Base-by-base conservation (phyloP, 257 asterid genomes). In the Solanum phureja region DNA sequence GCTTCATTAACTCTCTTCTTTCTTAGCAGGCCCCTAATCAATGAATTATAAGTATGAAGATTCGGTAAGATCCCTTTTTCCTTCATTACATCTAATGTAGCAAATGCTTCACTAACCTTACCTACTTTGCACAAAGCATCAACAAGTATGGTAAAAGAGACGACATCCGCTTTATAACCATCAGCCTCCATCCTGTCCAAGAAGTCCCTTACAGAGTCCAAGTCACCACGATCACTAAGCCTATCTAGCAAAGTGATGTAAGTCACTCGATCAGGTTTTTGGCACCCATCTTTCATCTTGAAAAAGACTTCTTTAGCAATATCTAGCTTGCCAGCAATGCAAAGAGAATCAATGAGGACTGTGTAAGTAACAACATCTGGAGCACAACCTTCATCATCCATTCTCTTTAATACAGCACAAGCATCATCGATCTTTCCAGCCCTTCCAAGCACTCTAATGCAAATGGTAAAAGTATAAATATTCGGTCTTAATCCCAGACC, bases 291-390 rank as follows among this genome's bases (percentile, higher is more conserved):
- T 92, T 90, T 97, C 99, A 97, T 94, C 93, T 94, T 93, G 91
- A 12, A 68, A 84, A 97, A 95, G 68, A 97, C 93, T 76, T 93
- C 95, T 87, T 92, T 95, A 29, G 99, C 99, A 52, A 87, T 75
- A 56, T 90, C 96, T 87, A 95, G 91, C 88, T 95, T 94, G 27
- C 98, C 99, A 18, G 98, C 98, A 92, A 93, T 93, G 88, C 98
- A 97, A 81, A 97, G 98, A 46, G 99, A 98, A 90, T 95, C 99
- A 86, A 97, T 93, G 42, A 97, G 96, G 81, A 97, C 99, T 0
- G 99, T 97, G 87, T 94, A 95, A 33, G 99, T 97, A 72, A 95
- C 93, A 37, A 95, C 99, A 92, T 97, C 99, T 49, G 99, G 96
- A 37, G 95, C 91, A 92, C 99, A 97, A 84, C 98, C 99, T 49